These are phyloP conservation scores for Rhinocladiella mackenziei DNA, from an alignment of 2,329 filamentous ascomycete genomes.

Conservation along the genomic window DNA sequence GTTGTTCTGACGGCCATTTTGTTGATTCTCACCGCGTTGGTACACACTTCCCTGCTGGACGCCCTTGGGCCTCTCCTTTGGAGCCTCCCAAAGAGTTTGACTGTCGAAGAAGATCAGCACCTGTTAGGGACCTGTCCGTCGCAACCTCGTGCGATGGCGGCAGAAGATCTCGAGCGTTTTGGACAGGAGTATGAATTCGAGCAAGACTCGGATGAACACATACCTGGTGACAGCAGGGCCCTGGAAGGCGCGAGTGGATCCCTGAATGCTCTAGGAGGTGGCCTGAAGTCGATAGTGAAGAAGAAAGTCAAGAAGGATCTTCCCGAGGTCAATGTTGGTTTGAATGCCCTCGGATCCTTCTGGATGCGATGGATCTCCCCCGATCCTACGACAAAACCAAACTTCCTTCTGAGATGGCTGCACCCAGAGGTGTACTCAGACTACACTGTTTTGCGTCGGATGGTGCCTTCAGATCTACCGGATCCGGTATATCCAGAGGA, in stretches of 20 bases:
- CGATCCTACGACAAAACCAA: conserved; percentile 14
- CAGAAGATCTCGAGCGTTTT: conserved; percentile 36
- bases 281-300: conserved; percentile 10
- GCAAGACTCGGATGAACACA: conserved; percentile 40
- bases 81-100: conserved; percentile 62
- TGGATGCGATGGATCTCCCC: conserved; percentile 22
- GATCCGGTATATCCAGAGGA: conserved; percentile 58
- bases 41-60: conserved; percentile 58
- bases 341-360: conserved; percentile 8
- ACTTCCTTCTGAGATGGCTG: conserved; percentile 39
- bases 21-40: conserved; percentile 68
- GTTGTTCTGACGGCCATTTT: conserved; percentile 71
- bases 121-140: not conserved
- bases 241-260: conserved; percentile 19
- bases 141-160: not conserved
- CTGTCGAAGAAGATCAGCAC: conserved; percentile 17
- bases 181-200: conserved; percentile 40
- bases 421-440: conserved; percentile 25
- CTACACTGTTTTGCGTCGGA: conserved; percentile 19
- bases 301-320: conserved; percentile 18
- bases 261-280: conserved; percentile 13
- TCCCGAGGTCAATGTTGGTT: conserved; percentile 10
- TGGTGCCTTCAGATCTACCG: conserved; percentile 22
- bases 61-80: conserved; percentile 47
- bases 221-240: conserved; percentile 4